Conservation (phyloP, 768 basidiomycete species). For the Panaeolus cyanescens region DNA sequence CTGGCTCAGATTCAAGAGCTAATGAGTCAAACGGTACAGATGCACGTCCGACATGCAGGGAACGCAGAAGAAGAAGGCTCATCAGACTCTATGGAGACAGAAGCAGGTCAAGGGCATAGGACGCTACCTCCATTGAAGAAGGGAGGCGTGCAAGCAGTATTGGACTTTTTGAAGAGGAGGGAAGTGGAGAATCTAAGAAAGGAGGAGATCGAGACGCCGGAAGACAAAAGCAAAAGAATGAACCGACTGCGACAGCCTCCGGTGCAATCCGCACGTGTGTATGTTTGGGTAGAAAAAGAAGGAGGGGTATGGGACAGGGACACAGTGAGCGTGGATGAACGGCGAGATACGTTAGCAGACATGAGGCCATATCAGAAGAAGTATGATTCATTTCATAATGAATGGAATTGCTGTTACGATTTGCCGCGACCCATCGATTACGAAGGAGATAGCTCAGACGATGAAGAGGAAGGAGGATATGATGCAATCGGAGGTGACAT, state of each 20-base stretch:
- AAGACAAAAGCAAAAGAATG: not conserved
- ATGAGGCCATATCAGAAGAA: conserved; percentile 1
- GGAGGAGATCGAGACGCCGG: not conserved
- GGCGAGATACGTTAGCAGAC: conserved; percentile 1
- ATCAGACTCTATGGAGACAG: no score
- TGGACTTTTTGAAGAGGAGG: not conserved
- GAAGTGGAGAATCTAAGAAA: not conserved
- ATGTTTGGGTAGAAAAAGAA: conserved; percentile 5
- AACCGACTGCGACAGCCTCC: conserved; percentile 5
- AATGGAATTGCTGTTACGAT: conserved; percentile 10
- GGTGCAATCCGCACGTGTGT: conserved; percentile 6
- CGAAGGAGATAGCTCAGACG: not conserved
- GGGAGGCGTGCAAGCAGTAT: not conserved
- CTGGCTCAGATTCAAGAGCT: not conserved
- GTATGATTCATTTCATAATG: conserved; percentile 9
- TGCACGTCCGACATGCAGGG: no score
- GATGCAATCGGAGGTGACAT: not conserved
- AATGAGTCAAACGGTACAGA: not conserved
- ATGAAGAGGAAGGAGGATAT: not conserved
- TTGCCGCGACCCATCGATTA: not conserved
- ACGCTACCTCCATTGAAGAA: not conserved
- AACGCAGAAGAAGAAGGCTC: no score
- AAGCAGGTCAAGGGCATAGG: no score
- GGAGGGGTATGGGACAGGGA: conserved; percentile 5
- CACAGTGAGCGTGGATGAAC: not conserved